Evolutionary conservation across 176 grass and related monocot genomes (phyloP).

Genomic region (Areca catechu): DNA sequence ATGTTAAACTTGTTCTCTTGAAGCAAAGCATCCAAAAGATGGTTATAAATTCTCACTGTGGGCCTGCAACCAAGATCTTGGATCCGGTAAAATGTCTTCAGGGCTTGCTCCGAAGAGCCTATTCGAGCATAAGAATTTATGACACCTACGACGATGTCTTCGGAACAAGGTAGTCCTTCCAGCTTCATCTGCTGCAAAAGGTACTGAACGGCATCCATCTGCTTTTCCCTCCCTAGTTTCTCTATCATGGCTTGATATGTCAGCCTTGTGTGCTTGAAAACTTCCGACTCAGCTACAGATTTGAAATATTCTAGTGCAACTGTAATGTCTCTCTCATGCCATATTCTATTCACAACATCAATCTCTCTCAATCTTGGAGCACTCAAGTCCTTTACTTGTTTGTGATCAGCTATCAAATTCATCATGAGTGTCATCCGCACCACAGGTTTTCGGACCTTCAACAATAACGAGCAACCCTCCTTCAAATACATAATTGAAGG

Average conservation of each 20-base stretch:
- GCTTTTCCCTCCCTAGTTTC: constrained; percentile 43
- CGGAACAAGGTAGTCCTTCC: constrained; percentile 38
- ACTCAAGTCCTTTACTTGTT: too few relatives aligned
- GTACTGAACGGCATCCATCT: constrained; percentile 61
- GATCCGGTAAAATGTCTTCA: constrained; percentile 72
- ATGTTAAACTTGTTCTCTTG: constrained; percentile 46
- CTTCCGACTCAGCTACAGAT: background rate
- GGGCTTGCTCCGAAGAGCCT: constrained; percentile 39
- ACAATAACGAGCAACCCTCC: too few relatives aligned
- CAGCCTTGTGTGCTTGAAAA: constrained; percentile 10
- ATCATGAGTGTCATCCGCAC: too few relatives aligned
- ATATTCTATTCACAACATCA: too few relatives aligned
- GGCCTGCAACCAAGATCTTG: constrained; percentile 50
- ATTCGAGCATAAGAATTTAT: constrained; percentile 58
- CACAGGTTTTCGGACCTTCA: too few relatives aligned
- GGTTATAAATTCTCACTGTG: constrained; percentile 68
- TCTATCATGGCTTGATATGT: constrained; percentile 49
- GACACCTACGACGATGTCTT: constrained; percentile 35
- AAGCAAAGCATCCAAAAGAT: constrained; percentile 65
- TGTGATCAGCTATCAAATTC: too few relatives aligned
- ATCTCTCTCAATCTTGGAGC: too few relatives aligned
- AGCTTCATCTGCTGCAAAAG: constrained; percentile 70
- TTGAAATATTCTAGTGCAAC: background rate
- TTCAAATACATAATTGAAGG: too few relatives aligned
- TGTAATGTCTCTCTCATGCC: too few relatives aligned